phyloP scores from a whole-genome alignment of 495 filamentous ascomycete species.

The Letharia lupina region DNA sequence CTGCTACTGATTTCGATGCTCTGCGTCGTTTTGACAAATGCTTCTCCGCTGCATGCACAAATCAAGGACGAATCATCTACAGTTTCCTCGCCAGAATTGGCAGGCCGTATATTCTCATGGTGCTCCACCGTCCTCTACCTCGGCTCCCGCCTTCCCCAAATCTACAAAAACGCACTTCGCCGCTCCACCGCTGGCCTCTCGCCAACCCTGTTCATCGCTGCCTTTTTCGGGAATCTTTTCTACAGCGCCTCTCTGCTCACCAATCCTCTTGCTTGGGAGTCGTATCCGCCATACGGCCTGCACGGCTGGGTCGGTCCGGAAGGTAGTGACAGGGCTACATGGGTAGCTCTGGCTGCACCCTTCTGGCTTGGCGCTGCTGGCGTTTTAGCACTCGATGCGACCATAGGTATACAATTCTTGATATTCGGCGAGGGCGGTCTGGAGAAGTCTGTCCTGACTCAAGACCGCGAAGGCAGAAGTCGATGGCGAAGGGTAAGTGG shows the following conservation, averaged over 20 bases:
- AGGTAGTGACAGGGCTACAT: slow-evolving; percentile 49
- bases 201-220: slow-evolving; percentile 58
- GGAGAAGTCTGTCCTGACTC: slow-evolving; percentile 31
- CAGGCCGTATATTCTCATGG: slow-evolving; percentile 57
- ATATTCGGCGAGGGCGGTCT: slow-evolving; percentile 43
- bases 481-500: slow-evolving; percentile 51
- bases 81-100: slow-evolving; percentile 30
- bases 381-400: slow-evolving; percentile 57
- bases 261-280: slow-evolving; percentile 60
- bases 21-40: slow-evolving; percentile 40
- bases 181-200: slow-evolving; percentile 64
- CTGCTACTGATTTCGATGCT: slow-evolving; percentile 40
- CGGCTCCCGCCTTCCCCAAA: slow-evolving; percentile 60
- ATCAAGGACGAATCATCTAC: not conserved
- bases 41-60: slow-evolving; percentile 32
- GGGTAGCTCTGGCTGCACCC: slow-evolving; percentile 51
- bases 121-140: slow-evolving; percentile 59
- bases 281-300: slow-evolving; percentile 54
- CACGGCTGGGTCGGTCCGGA: slow-evolving; percentile 55
- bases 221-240: slow-evolving; percentile 66
- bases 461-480: slow-evolving; percentile 35
- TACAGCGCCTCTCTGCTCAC: slow-evolving; percentile 58
- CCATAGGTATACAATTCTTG: slow-evolving; percentile 58
- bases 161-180: slow-evolving; percentile 58
- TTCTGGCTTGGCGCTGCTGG: slow-evolving; percentile 68